phyloP scores from a whole-genome alignment of 176 grass and related monocot species.

The bread wheat (Triticum aestivum) region IWGSC_CS_RefSeq_v2.1 NC_057794.1:400134973-400135472 shows the following conservation, averaged over 20 bases:
- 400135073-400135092: neutral
- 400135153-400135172: neutral
- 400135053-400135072: neutral
- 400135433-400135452: no score
- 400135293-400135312: no score
- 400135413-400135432: no score
- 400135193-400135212: neutral
- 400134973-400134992: conserved; percentile 1
- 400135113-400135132: conserved; percentile 5
- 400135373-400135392: neutral
- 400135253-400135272: no score
- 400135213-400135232: no score
- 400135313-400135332: no score
- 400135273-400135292: no score
- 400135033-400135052: neutral
- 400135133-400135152: neutral
- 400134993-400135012: neutral
- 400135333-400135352: no score
- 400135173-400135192: neutral
- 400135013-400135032: neutral
- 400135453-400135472: no score
- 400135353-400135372: no score
- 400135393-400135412: no score
- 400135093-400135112: neutral
- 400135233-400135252: no score